Evolutionary conservation across 106 monocot species (phyloP), one percentile per base, ranked within the genome.

Genomic region (Amphibolis antarctica): DNA sequence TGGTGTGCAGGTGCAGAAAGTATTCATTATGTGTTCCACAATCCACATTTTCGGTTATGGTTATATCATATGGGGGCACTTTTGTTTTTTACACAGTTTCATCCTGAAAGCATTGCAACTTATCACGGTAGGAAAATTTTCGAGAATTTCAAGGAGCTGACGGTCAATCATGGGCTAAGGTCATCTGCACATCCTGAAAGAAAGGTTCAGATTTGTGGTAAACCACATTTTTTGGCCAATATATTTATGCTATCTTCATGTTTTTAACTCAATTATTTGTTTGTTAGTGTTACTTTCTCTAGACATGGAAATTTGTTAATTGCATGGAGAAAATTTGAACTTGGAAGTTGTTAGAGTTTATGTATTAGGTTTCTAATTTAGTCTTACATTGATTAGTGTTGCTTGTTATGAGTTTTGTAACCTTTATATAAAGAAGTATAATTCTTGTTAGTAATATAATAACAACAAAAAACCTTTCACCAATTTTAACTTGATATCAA

Each of bases 21-120:
- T 14, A 12, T 22, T 24, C 44, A 46, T 47, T 46, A 24, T 63
- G 17, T 68, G 46, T 42, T 19, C 23, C 43, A 27, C 28, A 23
- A 52, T n/a, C n/a, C n/a, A n/a, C n/a, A n/a, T 24, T 63, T 50
- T 21, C 57, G 11, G 20, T 44, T 66, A 9, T 5, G 55, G 12
- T 0, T 63, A 61, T 62, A 18, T 20, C 10, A 24, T 36, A 21
- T 50, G 4, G 45, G 46, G 1, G 15, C 17, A 18, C 55, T 46
- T 65, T 64, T 46, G 11, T 66, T 30, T 59, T 27, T 17, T 30
- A 23, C 57, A 49, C 78, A 98, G 98, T 98, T 98, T 66, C 98
- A 98, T 73, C 98, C 98, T 26, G 98, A 98, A 70, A 98, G 98
- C 71, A 70, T 98, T 74, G 86, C 91, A 58, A 91, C 91, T 59